Evolutionary conservation across 208 protist genomes (phyloP), one percentile per base, ranked within the genome.

Genomic region (Trypanosoma boissoni): DNA sequence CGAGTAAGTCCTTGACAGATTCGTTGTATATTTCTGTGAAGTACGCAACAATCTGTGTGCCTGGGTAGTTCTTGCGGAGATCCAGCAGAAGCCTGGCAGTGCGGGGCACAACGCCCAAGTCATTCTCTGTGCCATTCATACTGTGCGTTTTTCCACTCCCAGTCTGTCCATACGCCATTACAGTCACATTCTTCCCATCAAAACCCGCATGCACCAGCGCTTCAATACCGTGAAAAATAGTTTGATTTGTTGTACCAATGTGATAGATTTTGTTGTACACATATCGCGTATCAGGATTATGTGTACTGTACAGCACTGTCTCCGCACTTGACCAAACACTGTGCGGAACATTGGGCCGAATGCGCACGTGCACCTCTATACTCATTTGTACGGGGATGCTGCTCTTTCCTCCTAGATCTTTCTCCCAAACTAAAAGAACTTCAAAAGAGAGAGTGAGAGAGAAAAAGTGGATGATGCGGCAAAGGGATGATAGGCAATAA

Each of bases 131-230:
- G 5, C 90, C 90, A 64, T 93, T 80, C 89, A 96, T 96, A 51
- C 83, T 92, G 65, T 96, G 56, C 18, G 86, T 94, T 62, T 96
- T 96, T n/a, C 90, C 95, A 54, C 83, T 90, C 27, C 86, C 86
- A 7, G 95, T 98, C 59, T 89, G 85, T n/a, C 92, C 92, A 58
- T 97, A 97, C 5, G 91, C 88, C 70, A 98, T 92, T 39, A 97
- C 66, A 8, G 89, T 92, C 59, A 78, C 86, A 75, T 96, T 95
- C 72, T 90, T 91, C 37, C 94, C 90, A 26, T 89, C 80, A 73
- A 96, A 75, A 12, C 91, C 88, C 70, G 60, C 62, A 23, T 68
- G 63, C 24, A 80, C 57, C 20, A 94, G 61, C 1, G 85, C 70
- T 64, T 92, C 85, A 14, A 95, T 73, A 42, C 70, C 74, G 1